Evolutionary conservation across 2,329 filamentous ascomycete species (phyloP), one percentile per base, ranked within the genome.

Genomic region (Decorospora gaudefroyi): DNA sequence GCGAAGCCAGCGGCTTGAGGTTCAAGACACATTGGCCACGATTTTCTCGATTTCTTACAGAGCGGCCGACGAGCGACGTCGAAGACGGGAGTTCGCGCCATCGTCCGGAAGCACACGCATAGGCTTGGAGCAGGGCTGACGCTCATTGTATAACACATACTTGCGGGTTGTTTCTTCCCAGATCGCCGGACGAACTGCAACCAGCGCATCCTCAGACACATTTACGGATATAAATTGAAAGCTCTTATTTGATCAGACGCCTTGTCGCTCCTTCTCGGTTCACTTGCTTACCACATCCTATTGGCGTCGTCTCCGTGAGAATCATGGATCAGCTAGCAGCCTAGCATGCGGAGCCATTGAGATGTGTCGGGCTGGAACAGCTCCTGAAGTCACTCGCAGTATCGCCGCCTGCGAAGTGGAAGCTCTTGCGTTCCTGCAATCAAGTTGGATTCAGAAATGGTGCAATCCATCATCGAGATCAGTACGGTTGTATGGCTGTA

Each of bases 1-100:
- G 66, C 70, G 4, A 61, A 61, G 44, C 55, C 62, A 13, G 53
- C 62, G 12, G 62, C 61, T 46, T 64, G 45, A 60, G 33, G 28
- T 21, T 46, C 16, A 38, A 33, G 11, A 32, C 9, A 31, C 13
- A 4, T 10, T 23, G 27, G 28, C 26, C 13, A 34, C 30, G 27
- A n/a, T 39, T 52, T 45, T 21, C 26, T 42, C 34, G 10, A 35
- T 39, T 45, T 38, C 22, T 29, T 44, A 17, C 28, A 45, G 31
- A 27, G 39, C 39, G 30, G 22, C 33, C 37, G 16, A 44, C 22
- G 39, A 37, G 27, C 34, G 35, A 39, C 25, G 19, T 42, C 29
- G 21, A 37, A 44, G 42, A 50, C 41, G 21, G 10, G 34, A 9
- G 27, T 31, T 47, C 36, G 27, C 38, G 30, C 29, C 30, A n/a